Evolutionary conservation across 352 stramenopile genomes (phyloP).

Genomic region (Pythium monospermum): DNA sequence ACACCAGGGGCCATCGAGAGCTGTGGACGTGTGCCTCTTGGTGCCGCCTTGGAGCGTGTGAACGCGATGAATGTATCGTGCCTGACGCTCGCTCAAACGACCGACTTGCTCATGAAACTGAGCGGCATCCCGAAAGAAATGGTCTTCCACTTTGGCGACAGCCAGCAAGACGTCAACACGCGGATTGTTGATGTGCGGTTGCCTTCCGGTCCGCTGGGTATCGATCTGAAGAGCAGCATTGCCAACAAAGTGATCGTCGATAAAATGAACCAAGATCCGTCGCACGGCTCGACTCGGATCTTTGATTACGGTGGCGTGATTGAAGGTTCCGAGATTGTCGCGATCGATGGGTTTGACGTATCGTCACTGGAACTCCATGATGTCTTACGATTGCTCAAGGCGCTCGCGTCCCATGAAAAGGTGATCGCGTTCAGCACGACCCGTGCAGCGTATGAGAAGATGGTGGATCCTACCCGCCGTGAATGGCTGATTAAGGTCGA

Average conservation of each 20-base stretch:
- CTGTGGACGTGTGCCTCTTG: slow-evolving; percentile 28
- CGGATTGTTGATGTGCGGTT: slow-evolving; percentile 33
- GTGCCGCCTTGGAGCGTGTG: slow-evolving; percentile 34
- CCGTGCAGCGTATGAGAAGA: slow-evolving; percentile 24
- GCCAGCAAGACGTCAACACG: slow-evolving; percentile 18
- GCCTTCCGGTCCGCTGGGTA: slow-evolving; percentile 38
- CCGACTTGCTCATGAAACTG: slow-evolving; percentile 44
- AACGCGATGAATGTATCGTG: slow-evolving; percentile 59
- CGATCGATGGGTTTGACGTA: slow-evolving; percentile 47
- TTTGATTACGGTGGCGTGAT: slow-evolving; percentile 43
- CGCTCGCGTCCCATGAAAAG: slow-evolving; percentile 37
- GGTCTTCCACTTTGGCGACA: slow-evolving; percentile 18
- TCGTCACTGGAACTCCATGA: slow-evolving; percentile 29
- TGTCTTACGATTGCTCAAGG: slow-evolving; percentile 33
- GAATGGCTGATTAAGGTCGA: background rate
- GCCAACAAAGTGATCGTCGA: slow-evolving; percentile 41
- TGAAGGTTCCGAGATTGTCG: slow-evolving; percentile 39
- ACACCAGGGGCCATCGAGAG: slow-evolving; percentile 28
- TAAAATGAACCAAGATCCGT: slow-evolving; percentile 31
- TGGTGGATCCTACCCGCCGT: slow-evolving; percentile 20
- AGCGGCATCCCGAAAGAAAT: slow-evolving; percentile 34
- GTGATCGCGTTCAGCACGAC: slow-evolving; percentile 58
- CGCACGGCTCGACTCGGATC: slow-evolving; percentile 29
- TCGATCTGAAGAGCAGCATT: slow-evolving; percentile 43
- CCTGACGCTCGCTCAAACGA: slow-evolving; percentile 30